These are phyloP conservation scores for Juglanconis oblonga DNA, from an alignment of 2,329 filamentous ascomycete genomes.

Conservation along the genomic window DNA sequence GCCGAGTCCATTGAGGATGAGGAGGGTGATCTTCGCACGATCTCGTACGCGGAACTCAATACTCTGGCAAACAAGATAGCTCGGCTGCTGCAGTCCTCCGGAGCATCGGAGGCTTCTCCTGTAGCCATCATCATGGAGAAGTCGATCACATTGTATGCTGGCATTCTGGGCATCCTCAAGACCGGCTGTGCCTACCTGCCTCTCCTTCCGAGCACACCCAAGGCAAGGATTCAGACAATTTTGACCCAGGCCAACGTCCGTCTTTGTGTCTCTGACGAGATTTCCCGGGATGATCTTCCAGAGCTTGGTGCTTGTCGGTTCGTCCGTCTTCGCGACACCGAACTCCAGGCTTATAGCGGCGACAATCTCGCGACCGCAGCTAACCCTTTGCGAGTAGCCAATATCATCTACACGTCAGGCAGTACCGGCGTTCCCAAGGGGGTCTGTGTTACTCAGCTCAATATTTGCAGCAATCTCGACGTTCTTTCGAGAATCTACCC, in stretches of 20 bases:
- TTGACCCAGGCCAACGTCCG: constrained; percentile 55
- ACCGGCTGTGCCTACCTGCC: constrained; percentile 78
- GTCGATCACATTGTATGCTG: constrained; percentile 67
- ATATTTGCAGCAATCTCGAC: constrained; percentile 73
- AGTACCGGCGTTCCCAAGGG: constrained; percentile 80
- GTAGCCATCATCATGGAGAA: constrained; percentile 79
- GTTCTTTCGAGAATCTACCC: constrained; percentile 67
- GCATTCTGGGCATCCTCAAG: constrained; percentile 73
- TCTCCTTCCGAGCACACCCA: constrained; percentile 68
- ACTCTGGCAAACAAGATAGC: constrained; percentile 62
- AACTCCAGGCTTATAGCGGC: constrained; percentile 28
- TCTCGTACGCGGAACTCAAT: constrained; percentile 68
- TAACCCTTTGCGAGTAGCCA: constrained; percentile 57
- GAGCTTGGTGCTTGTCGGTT: constrained; percentile 20
- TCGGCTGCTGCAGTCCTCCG: constrained; percentile 45
- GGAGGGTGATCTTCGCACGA: constrained; percentile 31
- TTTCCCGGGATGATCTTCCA: constrained; percentile 20
- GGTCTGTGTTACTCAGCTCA: constrained; percentile 72
- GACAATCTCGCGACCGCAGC: constrained; percentile 36
- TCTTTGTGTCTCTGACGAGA: constrained; percentile 41
- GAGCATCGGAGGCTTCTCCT: constrained; percentile 50
- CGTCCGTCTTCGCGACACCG: constrained; percentile 32
- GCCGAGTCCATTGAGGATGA: constrained; percentile 43
- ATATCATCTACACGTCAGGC: constrained; percentile 80
- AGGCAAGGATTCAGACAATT: constrained; percentile 58